Base-by-base conservation (phyloP, 208 protist genomes). In the Herpetomonas samuelpessoai region DNA sequence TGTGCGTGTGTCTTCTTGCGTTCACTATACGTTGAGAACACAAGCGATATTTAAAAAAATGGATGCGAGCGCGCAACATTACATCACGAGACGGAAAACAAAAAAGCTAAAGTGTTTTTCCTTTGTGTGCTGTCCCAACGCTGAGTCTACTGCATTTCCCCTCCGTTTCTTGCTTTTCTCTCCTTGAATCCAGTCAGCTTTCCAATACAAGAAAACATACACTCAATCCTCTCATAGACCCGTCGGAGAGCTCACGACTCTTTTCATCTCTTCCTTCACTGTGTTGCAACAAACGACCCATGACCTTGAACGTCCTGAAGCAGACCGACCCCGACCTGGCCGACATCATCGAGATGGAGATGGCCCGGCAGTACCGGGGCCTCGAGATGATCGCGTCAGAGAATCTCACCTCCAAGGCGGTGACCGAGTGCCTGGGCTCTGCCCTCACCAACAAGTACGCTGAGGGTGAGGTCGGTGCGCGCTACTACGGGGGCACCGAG, bases 371-470 rank as follows among this genome's bases (percentile, higher is more conserved):
- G 77, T 96, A 69, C 38, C 71, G 77, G 50, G 89, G 91, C 3
- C 68, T 97, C 10, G 91, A 96, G 76, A 80, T 97, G 70, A 96
- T 97, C 59, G 91, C 93, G 16, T 94, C 86, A 12, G 83, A 99
- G 92, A 99, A 99, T 84, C 98, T 99, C 57, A 98, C 98, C 19
- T 99, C 97, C 4, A 59, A 58, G 45, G 98, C 97, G 28, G 98
- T 99, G 10, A 83, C 99, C 46, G 98, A 99, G 60, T 97, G 93
- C 65, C 74, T 99, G 16, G 98, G 98, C 31, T 99, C 97, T 18
- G 83, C 80, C 49, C 78, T 99, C 26, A 99, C 98, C 25, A 99
- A 99, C 86, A 99, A 99, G 81, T 99, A 99, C 74, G 97, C 98
- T 18, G 98, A 99, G 79, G 99, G 99, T 38, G 83, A 97, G 54